Base-by-base conservation (phyloP, 805 yeast genomes). In the Metschnikowia gelsemii region DNA sequence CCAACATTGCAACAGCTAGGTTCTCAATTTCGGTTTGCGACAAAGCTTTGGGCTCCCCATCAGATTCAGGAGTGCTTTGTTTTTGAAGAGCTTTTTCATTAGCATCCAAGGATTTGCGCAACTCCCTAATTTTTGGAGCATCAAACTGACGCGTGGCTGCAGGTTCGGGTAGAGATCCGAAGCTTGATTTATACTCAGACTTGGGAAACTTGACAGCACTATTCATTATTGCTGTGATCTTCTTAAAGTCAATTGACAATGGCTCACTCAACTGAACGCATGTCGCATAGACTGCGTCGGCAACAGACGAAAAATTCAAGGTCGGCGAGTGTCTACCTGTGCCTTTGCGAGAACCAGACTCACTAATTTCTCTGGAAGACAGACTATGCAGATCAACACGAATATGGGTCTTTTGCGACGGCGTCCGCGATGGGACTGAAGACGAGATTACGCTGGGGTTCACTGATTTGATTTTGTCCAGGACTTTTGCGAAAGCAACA, bases 51-150 rank as follows among this genome's bases (percentile, higher is more conserved):
- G 28, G 30, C 4, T 40, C 46, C 5, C 13, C 23, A 13, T 35
- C 49, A n/a, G 32, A 13, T 4, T 40, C 47, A 19, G 45, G 31
- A n/a, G 32, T 13, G 3, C 26, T 23, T 6, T 23, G 40, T 4
- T 30, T 42, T 17, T 26, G 39, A 6, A 38, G 16, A 5, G 32
- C 32, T 27, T 30, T 45, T 41, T 67, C 74, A 41, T 56, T 62
- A 42, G 52, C 60, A 35, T 70, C 75, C 42, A 70, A 62, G 8
- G 54, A 45, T 61, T 91, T 90, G 43, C 98, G 75, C 43, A 89
- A 73, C 56, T 93, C 99, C 41, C 98, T 73, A 42, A 91, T 69
- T 49, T 80, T 85, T 4, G 96, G 91, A 0, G 96, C 86, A 61
- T 89, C 96, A 63, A 86, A 89, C 40, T 79, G 82, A 47, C 95